Base-by-base conservation (phyloP, 2,329 filamentous ascomycete species). In the Neonectria coccinea region DNA sequence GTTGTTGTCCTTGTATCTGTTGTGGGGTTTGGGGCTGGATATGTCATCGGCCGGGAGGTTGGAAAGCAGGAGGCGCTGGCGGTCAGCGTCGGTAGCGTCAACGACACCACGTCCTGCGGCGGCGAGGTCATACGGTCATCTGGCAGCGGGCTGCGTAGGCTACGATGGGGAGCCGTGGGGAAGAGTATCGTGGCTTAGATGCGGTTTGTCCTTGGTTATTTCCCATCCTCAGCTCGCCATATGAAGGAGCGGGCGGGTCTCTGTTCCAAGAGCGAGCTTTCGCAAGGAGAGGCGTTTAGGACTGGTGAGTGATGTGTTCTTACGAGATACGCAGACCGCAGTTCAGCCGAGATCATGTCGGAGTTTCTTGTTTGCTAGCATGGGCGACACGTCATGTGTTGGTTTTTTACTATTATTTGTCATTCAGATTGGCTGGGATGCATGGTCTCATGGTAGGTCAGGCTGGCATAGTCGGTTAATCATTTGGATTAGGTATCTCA, bases 1-100 rank as follows among this genome's bases (percentile, higher is more conserved):
- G 89, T 91, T 1, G 86, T 91, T 2, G 88, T 91, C 9, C 81
- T 92, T 11, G 86, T 91, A 3, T 89, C 87, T 8, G 89, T 90
- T 1, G 88, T 91, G 36, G 89, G 89, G 2, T 91, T 92, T 69
- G 88, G 89, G 3, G 89, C 89, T 9, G 89, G 89, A 11, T 91
- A 90, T 71, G 88, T 90, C 25, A 88, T 91, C 64, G 89, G 89
- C 5, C 82, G 88, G 27, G 89, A 91, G 70, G 88, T 89, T 25
- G 89, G 89, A 3, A 83, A 86, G 36, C 86, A 90, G 68, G 88
- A 91, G 72, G 76, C 80, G 12, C 75, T 85, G n/a, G 78, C 78
- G 10, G 80, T 79, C 16, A 72, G 72, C 41, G 68, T 73, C 45
- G 76, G 79, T 50, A 78, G 78, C 36, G 78, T 82, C 56, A 84